Base-by-base conservation (phyloP, 768 basidiomycete genomes). In the Pleurotus giganteus region DNA sequence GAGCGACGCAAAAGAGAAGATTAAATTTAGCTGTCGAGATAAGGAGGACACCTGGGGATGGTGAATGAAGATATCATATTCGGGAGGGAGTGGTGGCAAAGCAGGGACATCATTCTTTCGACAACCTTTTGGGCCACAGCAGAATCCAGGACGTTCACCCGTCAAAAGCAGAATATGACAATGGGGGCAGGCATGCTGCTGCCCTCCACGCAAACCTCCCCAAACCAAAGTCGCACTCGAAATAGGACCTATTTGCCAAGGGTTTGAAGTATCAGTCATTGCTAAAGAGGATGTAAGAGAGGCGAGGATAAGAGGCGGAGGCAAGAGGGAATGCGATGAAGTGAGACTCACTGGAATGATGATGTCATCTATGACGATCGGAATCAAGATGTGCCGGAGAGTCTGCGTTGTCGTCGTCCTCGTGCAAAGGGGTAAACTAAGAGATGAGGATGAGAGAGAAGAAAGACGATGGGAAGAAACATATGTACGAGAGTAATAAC, bases 1-100 rank as follows among this genome's bases (percentile, higher is more conserved):
- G 1, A 70, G 37, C 1, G 66, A 59, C 21, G 70, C 67, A 52
- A 71, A 71, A n/a, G 69, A 69, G 42, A 65, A 70, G 1, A 69
- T 26, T 17, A 70, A 59, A 46, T 72, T 72, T 4, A 72, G 58
- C 11, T 51, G 53, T 0, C 64, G 60, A 0, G 69, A 71, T 0
- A 59, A 44, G 0, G 44, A 34, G 0, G 71, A 72, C 3, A 71
- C 59, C 2, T 57, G n/a, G 0, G 62, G 64, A 43, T 69, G 31
- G 45, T 63, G 55, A 8, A 71, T 4, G 36, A 72, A 66, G 0
- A 27, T 11, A 26, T 61, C 32, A 52, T 55, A 70, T 54, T 70
- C 64, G 3, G 13, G 36, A 8, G 71, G 69, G 0, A 72, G 55
- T 2, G 8, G 36, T 8, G 36, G 36, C 8, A 39, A 8, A 2